A percentile compares a stretch with the other conserved stretches of the same genome.
Conservation (phyloP, 2,329 filamentous ascomycete genomes). For the Monilinia vaccinii-corymbosi region DNA sequence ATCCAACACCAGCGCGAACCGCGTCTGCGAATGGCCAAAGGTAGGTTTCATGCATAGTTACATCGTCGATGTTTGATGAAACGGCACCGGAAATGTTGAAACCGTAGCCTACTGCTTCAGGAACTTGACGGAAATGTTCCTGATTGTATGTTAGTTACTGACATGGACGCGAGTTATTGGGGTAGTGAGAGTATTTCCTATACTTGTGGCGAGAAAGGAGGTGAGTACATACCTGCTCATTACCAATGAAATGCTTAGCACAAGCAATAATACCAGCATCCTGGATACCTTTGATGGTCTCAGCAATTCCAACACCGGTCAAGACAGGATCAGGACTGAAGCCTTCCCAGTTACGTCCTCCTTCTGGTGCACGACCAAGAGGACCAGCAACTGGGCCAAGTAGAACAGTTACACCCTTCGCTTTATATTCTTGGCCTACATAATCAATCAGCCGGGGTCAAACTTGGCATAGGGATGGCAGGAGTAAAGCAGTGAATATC, state of each 20-base stretch:
- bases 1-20: constrained; percentile 65
- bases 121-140: constrained; percentile 36
- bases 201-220: not conserved
- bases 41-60: constrained; percentile 52
- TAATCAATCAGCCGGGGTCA: not conserved
- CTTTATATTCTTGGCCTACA: constrained; percentile 49
- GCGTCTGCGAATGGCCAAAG: constrained; percentile 49
- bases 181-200: not conserved
- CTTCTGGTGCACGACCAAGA: constrained; percentile 56
- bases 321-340: constrained; percentile 62
- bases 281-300: constrained; percentile 73
- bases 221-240: constrained; percentile 54
- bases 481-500: not conserved
- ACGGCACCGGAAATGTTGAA: constrained; percentile 52
- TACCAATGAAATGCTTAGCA: constrained; percentile 62
- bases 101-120: constrained; percentile 44
- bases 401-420: constrained; percentile 65
- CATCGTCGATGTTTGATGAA: constrained; percentile 48
- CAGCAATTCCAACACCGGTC: constrained; percentile 61
- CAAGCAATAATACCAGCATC: constrained; percentile 74
- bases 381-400: constrained; percentile 65
- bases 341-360: constrained; percentile 64
- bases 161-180: constrained; percentile 34
- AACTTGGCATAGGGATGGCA: not conserved
- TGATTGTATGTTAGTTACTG: constrained; percentile 34